Evolutionary conservation across 75 land plant genomes (phyloP), one percentile per base, ranked within the genome.

Genomic region (Picea sitchensis): DNA sequence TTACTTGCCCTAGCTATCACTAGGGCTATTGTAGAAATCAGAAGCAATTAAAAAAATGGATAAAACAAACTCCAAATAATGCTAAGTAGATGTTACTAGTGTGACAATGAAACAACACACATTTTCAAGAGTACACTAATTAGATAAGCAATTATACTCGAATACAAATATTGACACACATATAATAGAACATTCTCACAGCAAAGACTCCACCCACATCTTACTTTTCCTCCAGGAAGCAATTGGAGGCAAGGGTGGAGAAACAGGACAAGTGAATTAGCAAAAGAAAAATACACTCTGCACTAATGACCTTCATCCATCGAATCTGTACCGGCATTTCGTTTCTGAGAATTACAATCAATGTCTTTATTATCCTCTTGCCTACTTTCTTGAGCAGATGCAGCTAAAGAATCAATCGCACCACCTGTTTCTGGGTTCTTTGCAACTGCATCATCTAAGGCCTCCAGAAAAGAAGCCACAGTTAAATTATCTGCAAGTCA

Each of bases 381-480:
- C 58, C 80, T 62, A 3, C 82, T 68, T 30, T 82, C 86, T 20
- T 44, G 73, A 31, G 80, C 54, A 73, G 82, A 85, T 21, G 78
- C 63, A 5, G 81, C 7, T 44, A 41, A 44, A 69, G 81, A 79
- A 23, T 44, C 71, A 38, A 67, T n/a, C 8, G 58, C 20, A 47
- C 26, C 23, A 41, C 47, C 23, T 21, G 47, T 23, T 15, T 73
- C 81, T 17, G 47, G 58, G 18, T 80, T 80, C 21, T 77, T 75
- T 23, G 81, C 82, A 61, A 95, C 95, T n/a, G 98, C 91, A 74
- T 97, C 97, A 79, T 97, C 94, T 60, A 97, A 88, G 20, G 99
- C 99, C 81, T 97, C 99, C 20, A 97, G 93, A 76, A 97, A 97
- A 1, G 99, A 97, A 18, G 84, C 75, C 21, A 97, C 98, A n/a